Percentiles rank a stretch among this genome's conserved stretches.
These are phyloP conservation scores for Tetrapisispora namnaoensis DNA, from an alignment of 805 yeast species.

Conservation along the genomic window DNA sequence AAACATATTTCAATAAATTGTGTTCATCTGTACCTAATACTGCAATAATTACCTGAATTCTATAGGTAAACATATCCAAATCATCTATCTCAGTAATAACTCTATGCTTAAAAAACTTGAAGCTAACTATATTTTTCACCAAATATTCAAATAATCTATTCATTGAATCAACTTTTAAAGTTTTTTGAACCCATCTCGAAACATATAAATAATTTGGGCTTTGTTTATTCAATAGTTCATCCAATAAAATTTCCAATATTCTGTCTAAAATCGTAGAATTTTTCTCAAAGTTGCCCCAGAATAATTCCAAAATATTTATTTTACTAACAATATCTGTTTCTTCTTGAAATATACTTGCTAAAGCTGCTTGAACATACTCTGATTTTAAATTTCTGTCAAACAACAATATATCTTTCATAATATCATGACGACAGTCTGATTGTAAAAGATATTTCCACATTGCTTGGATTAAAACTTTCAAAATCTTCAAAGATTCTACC, in stretches of 20 bases:
- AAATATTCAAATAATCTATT: slow-evolving; percentile 53
- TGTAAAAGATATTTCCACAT: slow-evolving; percentile 49
- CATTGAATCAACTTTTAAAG: slow-evolving; percentile 43
- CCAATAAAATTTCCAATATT: slow-evolving; percentile 61
- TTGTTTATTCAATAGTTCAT: slow-evolving; percentile 41
- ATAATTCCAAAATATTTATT: slow-evolving; percentile 45
- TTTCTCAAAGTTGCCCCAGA: slow-evolving; percentile 66
- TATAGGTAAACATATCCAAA: slow-evolving; percentile 51
- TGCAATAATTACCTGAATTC: slow-evolving; percentile 42
- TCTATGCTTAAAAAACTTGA: slow-evolving; percentile 27
- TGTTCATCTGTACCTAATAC: slow-evolving; percentile 41
- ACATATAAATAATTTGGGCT: slow-evolving; percentile 36
- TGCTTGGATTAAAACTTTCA: slow-evolving; percentile 28
- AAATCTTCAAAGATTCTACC: slow-evolving; percentile 15
- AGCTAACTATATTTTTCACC: slow-evolving; percentile 43
- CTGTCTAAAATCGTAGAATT: slow-evolving; percentile 33
- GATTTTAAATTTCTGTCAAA: slow-evolving; percentile 45
- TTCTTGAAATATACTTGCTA: slow-evolving; percentile 45
- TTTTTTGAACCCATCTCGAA: slow-evolving; percentile 40
- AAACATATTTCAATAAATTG: slow-evolving; percentile 38
- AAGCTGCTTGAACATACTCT: slow-evolving; percentile 61
- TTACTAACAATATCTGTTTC: slow-evolving; percentile 32
- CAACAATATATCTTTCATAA: slow-evolving; percentile 54
- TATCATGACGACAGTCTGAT: slow-evolving; percentile 54
- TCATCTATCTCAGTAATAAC: slow-evolving; percentile 43